These are phyloP conservation scores for Cornus suecica DNA, from an alignment of 148 eudicot genomes.

Conservation along the genomic window DNA sequence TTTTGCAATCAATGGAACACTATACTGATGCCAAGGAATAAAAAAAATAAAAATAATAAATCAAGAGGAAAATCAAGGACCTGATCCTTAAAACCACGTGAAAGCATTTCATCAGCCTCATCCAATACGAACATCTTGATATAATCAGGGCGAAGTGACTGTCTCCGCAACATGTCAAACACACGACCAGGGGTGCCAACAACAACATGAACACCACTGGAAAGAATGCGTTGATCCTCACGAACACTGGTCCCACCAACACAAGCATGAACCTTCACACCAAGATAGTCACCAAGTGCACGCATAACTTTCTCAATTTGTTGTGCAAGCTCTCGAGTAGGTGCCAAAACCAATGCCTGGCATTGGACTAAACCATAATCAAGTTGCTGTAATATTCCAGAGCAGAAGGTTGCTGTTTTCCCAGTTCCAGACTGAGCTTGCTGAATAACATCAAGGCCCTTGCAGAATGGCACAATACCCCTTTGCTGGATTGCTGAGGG, in stretches of 20 bases:
- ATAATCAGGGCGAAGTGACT: constrained; percentile 34
- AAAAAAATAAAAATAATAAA: not conserved
- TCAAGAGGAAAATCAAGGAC: not conserved
- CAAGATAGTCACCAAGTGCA: constrained; percentile 49
- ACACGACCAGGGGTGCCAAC: constrained; percentile 59
- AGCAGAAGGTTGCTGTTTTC: constrained; percentile 50
- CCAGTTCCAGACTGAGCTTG: constrained; percentile 54
- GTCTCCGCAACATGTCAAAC: constrained; percentile 45
- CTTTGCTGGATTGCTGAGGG: constrained; percentile 55
- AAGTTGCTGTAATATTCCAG: constrained; percentile 46
- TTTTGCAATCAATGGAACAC: not conserved
- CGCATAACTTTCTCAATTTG: constrained; percentile 55
- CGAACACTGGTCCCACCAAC: constrained; percentile 48
- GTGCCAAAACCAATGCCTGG: constrained; percentile 53
- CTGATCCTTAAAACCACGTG: constrained; percentile 55
- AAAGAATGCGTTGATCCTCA: constrained; percentile 47
- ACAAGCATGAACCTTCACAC: constrained; percentile 51
- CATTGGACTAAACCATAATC: constrained; percentile 38
- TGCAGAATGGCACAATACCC: constrained; percentile 49
- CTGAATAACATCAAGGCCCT: constrained; percentile 50
- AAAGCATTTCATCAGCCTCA: constrained; percentile 56
- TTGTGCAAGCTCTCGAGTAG: constrained; percentile 49
- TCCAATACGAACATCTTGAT: constrained; percentile 50
- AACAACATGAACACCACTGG: constrained; percentile 49
- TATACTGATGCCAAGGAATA: too few relatives aligned